Evolutionary conservation across 176 grass and related monocot genomes (phyloP).

Genomic region (Carex littledalei): DNA sequence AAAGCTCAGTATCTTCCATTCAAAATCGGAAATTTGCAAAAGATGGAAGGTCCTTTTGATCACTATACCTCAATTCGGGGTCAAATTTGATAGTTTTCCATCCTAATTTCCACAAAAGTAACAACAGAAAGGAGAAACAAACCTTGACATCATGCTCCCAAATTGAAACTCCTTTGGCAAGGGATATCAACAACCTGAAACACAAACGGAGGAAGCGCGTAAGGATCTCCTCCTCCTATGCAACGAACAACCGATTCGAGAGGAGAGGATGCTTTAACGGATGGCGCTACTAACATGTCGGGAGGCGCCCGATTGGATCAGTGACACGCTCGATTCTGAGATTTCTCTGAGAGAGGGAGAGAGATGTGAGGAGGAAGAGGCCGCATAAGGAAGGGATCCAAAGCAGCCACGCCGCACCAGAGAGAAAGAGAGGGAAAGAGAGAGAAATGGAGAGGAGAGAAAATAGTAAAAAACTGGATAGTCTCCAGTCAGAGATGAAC

Average conservation of each 20-base stretch:
- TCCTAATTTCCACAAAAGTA: background rate
- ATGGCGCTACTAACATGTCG: no score
- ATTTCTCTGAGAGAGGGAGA: background rate
- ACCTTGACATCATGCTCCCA: conserved; percentile 23
- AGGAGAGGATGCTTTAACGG: no score
- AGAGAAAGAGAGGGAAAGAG: background rate
- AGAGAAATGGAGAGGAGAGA: background rate
- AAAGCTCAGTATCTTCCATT: no score
- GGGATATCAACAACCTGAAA: background rate
- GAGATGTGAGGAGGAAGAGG: background rate
- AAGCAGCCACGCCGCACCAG: background rate
- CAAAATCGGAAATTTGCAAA: background rate
- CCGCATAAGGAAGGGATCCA: conserved; percentile 23
- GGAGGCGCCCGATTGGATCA: background rate
- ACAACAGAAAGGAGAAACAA: background rate
- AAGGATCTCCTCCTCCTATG: background rate
- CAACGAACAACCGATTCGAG: no score
- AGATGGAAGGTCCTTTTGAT: background rate
- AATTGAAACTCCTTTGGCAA: background rate
- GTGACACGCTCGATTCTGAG: conserved; percentile 1
- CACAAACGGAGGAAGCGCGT: background rate
- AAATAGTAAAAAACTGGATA: background rate
- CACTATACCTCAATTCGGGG: background rate
- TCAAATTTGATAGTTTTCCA: no score
- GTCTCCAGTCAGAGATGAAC: background rate